Evolutionary conservation across 306 rosid species (phyloP).

Genomic region (Hippophae tibetana): DNA sequence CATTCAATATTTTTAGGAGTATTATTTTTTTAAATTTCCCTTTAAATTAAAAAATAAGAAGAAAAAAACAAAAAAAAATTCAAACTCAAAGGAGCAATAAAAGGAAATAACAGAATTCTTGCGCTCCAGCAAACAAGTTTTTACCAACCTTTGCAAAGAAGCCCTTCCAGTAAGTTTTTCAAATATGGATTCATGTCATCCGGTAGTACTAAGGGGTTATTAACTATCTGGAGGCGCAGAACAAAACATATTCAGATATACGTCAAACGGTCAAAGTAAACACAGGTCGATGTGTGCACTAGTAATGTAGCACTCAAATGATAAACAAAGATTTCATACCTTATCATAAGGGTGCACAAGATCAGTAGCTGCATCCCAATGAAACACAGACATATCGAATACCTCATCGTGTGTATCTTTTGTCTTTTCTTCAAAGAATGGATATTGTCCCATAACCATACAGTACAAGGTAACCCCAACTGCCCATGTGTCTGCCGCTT

Average conservation of each 20-base stretch:
- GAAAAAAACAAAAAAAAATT: too few relatives aligned
- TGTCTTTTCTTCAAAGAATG: conserved; percentile 90
- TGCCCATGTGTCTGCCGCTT: conserved; percentile 95
- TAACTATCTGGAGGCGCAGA: conserved; percentile 63
- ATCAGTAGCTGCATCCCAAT: neutral
- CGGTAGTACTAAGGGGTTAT: conserved; percentile 63
- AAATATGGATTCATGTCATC: conserved; percentile 54
- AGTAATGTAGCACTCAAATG: too few relatives aligned
- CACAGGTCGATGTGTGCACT: too few relatives aligned
- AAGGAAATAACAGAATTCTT: too few relatives aligned
- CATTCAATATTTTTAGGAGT: too few relatives aligned
- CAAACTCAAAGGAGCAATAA: too few relatives aligned
- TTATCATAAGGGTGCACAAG: neutral
- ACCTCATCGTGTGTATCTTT: conserved; percentile 96
- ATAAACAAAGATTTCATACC: too few relatives aligned
- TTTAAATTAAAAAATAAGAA: neutral
- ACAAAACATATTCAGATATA: conserved; percentile 2
- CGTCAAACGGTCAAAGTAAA: neutral
- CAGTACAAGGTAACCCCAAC: conserved; percentile 93
- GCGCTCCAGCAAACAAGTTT: neutral
- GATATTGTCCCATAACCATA: conserved; percentile 79
- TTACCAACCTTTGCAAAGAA: conserved; percentile 69
- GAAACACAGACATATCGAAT: conserved; percentile 5
- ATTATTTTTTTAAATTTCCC: too few relatives aligned
- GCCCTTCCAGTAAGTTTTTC: conserved; percentile 67